Evolutionary conservation across 1,139 yeast species (phyloP), one percentile per base, ranked within the genome.

Genomic region (Debaryomyces fabryi): DNA sequence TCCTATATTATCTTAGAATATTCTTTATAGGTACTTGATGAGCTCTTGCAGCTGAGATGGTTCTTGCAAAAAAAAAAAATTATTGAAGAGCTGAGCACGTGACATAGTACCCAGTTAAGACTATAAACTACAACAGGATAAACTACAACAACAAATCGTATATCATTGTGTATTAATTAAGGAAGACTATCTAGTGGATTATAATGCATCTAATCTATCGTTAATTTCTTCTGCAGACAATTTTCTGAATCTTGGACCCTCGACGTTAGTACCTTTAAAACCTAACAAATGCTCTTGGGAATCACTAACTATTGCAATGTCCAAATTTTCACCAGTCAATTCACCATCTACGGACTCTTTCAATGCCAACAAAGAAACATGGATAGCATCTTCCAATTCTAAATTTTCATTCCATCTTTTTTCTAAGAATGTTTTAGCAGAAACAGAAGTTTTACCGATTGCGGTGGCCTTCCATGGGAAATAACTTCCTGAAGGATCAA

Each of bases 381-480:
- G 99, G 56, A 95, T 90, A 46, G 98, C 99, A 67, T 95, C 99
- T 72, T 95, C 99, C 54, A 95, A 78, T 72, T 95, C 99, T 64
- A 95, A 77, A 65, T 93, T 96, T 57, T 91, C 96, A 64, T 91
- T 92, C 97, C 98, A 95, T 72, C 99, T 86, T 74, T 95, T 95
- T 67, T 95, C 99, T 64, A 95, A 76, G 63, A 95, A 95, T 0
- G 99, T 93, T 75, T 95, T 93, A 33, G 99, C 99, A 7, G 96
- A 88, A 39, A 85, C 84, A 5, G 97, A 85, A 25, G 97, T 96
- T 67, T 91, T 92, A 54, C 99, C 99, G 60, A 95, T 93, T 25
- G 99, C 98, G 3, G 99, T 93, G 25, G 99, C 99, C 71, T 93
- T 93, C 99, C 99, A 95, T n/a, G 99, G 98, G 80, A 90, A 95